A percentile compares a stretch with the other conserved stretches of the same genome.
phyloP scores from a whole-genome alignment of 2,329 filamentous ascomycete genomes.

The Fusarium coicis region DNA sequence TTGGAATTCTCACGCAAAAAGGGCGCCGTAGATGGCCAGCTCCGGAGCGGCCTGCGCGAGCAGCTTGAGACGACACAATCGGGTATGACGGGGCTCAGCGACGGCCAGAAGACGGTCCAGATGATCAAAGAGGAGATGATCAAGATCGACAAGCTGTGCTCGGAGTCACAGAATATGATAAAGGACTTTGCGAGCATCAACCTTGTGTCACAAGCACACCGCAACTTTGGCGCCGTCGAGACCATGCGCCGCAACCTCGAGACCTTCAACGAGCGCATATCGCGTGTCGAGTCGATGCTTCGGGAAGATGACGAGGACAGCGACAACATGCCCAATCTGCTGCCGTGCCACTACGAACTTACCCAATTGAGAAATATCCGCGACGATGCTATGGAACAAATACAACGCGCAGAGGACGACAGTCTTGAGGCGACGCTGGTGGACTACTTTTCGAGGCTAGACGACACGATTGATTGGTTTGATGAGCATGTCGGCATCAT shows the following conservation, averaged over 20 bases:
- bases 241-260: slow-evolving; percentile 92
- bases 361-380: slow-evolving; percentile 92
- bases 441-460: slow-evolving; percentile 88
- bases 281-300: slow-evolving; percentile 80
- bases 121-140: slow-evolving; percentile 98
- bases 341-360: slow-evolving; percentile 90
- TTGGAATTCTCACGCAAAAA: slow-evolving; percentile 96
- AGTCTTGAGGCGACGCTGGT: slow-evolving; percentile 84
- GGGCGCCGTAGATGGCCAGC: slow-evolving; percentile 86
- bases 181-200: slow-evolving; percentile 95
- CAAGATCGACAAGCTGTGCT: slow-evolving; percentile 97
- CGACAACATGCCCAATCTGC: slow-evolving; percentile 90
- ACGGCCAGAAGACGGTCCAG: slow-evolving; percentile 91
- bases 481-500: slow-evolving; percentile 92
- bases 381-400: slow-evolving; percentile 97
- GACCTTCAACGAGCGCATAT: slow-evolving; percentile 82
- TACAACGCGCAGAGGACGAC: slow-evolving; percentile 77
- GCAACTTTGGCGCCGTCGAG: slow-evolving; percentile 94
- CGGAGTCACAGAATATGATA: slow-evolving; percentile 97
- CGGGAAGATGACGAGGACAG: slow-evolving; percentile 84
- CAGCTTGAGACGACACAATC: slow-evolving; percentile 95
- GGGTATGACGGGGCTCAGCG: slow-evolving; percentile 87
- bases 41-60: slow-evolving; percentile 87
- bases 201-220: slow-evolving; percentile 90
- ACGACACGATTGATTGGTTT: slow-evolving; percentile 92